Base-by-base conservation (phyloP, 1,284 basidiomycete species). In the Neolentinus lepideus region DNA sequence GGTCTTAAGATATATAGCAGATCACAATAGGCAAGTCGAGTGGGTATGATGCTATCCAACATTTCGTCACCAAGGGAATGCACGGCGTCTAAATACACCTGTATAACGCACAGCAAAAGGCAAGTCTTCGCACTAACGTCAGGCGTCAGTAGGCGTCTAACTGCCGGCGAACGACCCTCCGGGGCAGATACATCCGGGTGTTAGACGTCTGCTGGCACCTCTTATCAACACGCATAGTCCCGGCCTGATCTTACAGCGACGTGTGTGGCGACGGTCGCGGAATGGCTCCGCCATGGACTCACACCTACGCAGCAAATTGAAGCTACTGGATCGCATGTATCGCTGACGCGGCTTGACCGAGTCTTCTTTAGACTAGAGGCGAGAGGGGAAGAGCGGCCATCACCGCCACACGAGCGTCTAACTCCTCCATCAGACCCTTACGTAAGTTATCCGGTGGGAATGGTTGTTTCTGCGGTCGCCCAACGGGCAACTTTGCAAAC, bases 151-250 rank as follows among this genome's bases (percentile, higher is more conserved):
- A 21, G 27, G 47, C 47, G 47, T 50, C 47, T 50, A 50, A 26
- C 27, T 6, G 24, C 47, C 47, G 47, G 47, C 9, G 27, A 26
- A 29, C 8, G 4, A 8, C 22, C 47, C 24, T 43, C 38, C 38
- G 38, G 38, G 19, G 38, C 8, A 43, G 38, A 43, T 43, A 43
- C 38, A n/a, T 21, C 38, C 38, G 38, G 38, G 38, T n/a, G 38
- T 43, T 43, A 43, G 38, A 43, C 38, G 38, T 43, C 38, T 43
- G n/a, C 38, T 43, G 38, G 38, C 38, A 43, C 38, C 38, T 43
- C 38, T 43, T 43, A 43, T 43, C 38, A 43, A n/a, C 19, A 16
- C 16, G 6, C 38, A 6, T 43, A 43, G 8, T 43, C 38, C 38
- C 38, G 38, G 38, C 38, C n/a, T 43, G 38, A 43, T 43, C 38